Conservation (phyloP, 768 basidiomycete species). For the Leccinum subgranulosum region DNA sequence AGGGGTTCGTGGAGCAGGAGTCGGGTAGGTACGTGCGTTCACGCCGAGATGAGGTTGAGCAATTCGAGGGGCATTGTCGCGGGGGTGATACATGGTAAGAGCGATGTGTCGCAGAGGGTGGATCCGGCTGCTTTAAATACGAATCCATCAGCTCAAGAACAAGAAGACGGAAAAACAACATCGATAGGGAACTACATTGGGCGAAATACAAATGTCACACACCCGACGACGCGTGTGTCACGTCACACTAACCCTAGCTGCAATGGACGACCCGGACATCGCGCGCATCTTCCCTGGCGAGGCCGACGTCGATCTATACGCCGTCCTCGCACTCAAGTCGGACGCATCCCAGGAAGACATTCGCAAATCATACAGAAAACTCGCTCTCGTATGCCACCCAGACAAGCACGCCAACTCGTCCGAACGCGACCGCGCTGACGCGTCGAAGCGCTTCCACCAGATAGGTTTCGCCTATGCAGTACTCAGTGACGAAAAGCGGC, state of each 20-base stretch:
- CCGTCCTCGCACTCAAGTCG: constrained; percentile 55
- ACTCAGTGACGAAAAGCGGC: constrained; percentile 71
- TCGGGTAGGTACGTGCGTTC: neutral
- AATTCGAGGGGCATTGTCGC: neutral
- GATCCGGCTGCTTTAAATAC: neutral
- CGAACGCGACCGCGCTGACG: constrained; percentile 60
- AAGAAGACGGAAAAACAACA: neutral
- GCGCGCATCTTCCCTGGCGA: constrained; percentile 74
- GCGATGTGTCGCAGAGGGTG: neutral
- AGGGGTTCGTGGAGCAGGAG: neutral
- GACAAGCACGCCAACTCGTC: constrained; percentile 76
- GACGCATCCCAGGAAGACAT: constrained; percentile 65
- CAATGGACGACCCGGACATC: constrained; percentile 66
- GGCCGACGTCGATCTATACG: constrained; percentile 74
- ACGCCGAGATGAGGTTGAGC: neutral
- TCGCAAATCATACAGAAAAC: constrained; percentile 79
- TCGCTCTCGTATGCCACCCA: constrained; percentile 82
- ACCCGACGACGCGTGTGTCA: neutral
- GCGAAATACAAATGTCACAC: no score
- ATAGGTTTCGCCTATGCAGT: constrained; percentile 94
- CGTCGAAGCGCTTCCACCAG: constrained; percentile 83
- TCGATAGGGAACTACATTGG: neutral
- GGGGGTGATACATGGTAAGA: constrained; percentile 4
- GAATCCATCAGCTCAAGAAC: neutral
- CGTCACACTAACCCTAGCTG: neutral